A percentile compares a stretch with the other conserved stretches of the same genome.
These are phyloP conservation scores for Phoma sp. DNA, from an alignment of 2,329 filamentous ascomycete genomes.

Conservation along the genomic window DNA sequence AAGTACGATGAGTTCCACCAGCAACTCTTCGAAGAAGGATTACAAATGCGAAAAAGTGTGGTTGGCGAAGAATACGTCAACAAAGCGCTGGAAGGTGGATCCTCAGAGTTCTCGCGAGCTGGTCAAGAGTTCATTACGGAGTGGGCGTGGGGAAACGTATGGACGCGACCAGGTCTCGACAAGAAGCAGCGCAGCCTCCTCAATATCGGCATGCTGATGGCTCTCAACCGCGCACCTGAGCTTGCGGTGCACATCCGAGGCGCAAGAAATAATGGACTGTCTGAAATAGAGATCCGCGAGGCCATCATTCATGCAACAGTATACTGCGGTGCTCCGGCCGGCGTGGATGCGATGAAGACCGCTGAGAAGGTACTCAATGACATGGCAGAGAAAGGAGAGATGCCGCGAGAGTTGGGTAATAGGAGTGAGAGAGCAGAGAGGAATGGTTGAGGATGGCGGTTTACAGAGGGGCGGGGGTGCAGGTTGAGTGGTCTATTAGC, in stretches of 20 bases:
- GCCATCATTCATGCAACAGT: slow-evolving; percentile 60
- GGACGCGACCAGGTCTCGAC: slow-evolving; percentile 68
- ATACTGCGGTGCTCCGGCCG: slow-evolving; percentile 63
- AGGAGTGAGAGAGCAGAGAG: slow-evolving; percentile 40
- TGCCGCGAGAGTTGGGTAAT: slow-evolving; percentile 40
- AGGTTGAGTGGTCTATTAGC: not conserved
- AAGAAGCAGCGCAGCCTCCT: slow-evolving; percentile 68
- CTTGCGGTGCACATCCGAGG: slow-evolving; percentile 69
- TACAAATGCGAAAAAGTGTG: slow-evolving; percentile 66
- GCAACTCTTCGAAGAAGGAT: slow-evolving; percentile 66
- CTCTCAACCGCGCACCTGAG: slow-evolving; percentile 66
- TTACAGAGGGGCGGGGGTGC: not conserved
- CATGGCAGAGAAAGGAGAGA: slow-evolving; percentile 57
- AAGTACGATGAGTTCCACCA: slow-evolving; percentile 57
- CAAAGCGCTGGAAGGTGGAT: slow-evolving; percentile 61
- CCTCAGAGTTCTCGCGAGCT: slow-evolving; percentile 65
- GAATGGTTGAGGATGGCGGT: slow-evolving; percentile 1
- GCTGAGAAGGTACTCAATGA: slow-evolving; percentile 61
- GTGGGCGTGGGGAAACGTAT: slow-evolving; percentile 69
- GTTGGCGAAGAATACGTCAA: slow-evolving; percentile 69
- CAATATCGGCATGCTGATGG: slow-evolving; percentile 71
- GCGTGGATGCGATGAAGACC: slow-evolving; percentile 62
- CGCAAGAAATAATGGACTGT: slow-evolving; percentile 68
- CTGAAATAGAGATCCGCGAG: slow-evolving; percentile 69
- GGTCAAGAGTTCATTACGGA: slow-evolving; percentile 71